Conservation (phyloP, 768 basidiomycete genomes). For the Lactarius psammicola region DNA sequence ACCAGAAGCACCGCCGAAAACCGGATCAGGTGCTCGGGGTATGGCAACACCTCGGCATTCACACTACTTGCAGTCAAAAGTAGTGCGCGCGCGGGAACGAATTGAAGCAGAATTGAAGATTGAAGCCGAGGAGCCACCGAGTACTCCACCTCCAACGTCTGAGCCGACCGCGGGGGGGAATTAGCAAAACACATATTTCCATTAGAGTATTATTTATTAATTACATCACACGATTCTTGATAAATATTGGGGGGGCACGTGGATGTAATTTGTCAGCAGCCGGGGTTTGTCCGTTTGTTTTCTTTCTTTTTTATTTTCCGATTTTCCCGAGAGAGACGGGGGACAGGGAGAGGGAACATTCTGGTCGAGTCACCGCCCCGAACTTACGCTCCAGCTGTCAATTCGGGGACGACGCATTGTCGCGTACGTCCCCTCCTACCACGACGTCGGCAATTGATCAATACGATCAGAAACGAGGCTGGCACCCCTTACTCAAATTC, state of each 20-base stretch:
- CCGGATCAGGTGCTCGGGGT: constrained; percentile 45
- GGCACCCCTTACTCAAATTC: constrained; percentile 11
- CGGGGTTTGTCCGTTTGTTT: neutral
- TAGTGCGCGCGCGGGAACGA: constrained; percentile 91
- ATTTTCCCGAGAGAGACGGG: neutral
- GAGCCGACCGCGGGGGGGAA: neutral
- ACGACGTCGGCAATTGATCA: constrained; percentile 19
- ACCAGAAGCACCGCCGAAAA: constrained; percentile 47
- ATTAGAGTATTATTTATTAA: neutral
- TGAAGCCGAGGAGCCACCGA: constrained; percentile 32
- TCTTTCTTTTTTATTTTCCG: neutral
- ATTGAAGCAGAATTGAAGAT: constrained; percentile 79
- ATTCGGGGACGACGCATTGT: constrained; percentile 16
- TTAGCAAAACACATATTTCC: neutral
- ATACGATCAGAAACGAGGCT: constrained; percentile 10
- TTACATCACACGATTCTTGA: neutral
- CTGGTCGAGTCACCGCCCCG: neutral
- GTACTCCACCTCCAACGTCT: constrained; percentile 11
- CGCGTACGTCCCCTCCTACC: constrained; percentile 20
- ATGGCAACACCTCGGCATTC: constrained; percentile 55
- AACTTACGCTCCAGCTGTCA: neutral
- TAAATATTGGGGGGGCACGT: neutral
- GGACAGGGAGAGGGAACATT: neutral
- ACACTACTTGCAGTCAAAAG: constrained; percentile 95
- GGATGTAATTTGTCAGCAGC: neutral